Percentiles rank a stretch among this genome's conserved stretches.
These are phyloP conservation scores for Neopestalotiopsis rosae DNA, from an alignment of 2,329 filamentous ascomycete species.

Conservation along the genomic window DNA sequence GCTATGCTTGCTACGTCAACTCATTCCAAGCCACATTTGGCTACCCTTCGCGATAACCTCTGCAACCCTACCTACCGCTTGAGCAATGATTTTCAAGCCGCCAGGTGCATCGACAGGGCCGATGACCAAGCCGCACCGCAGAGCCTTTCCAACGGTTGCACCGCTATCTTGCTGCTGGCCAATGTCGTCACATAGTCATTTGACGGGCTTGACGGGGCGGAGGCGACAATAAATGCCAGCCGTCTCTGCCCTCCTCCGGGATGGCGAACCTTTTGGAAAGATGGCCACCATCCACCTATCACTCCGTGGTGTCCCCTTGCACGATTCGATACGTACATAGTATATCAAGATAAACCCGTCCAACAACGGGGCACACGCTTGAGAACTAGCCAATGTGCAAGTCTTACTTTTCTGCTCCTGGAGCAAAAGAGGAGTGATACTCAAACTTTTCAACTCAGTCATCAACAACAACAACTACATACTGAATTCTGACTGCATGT, in stretches of 20 bases:
- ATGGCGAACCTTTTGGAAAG: conserved; percentile 29
- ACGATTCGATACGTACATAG: conserved; percentile 10
- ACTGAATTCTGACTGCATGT: background rate
- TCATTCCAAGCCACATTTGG: conserved; percentile 10
- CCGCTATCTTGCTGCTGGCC: background rate
- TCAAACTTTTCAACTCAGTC: background rate
- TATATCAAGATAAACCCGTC: conserved; percentile 16
- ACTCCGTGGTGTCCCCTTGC: conserved; percentile 33
- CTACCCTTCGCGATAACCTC: conserved; percentile 11
- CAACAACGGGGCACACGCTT: background rate
- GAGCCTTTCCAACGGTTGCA: background rate
- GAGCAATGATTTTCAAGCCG: conserved; percentile 9
- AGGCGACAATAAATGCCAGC: conserved; percentile 20
- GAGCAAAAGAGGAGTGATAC: conserved; percentile 11
- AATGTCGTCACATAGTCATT: conserved; percentile 18
- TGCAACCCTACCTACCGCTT: conserved; percentile 8
- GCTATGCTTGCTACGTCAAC: background rate
- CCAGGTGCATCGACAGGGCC: background rate
- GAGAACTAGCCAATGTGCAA: conserved; percentile 14
- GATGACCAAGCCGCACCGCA: background rate
- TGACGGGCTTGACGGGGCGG: background rate
- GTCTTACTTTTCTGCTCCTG: background rate
- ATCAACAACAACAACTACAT: background rate
- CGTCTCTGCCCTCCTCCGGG: conserved; percentile 19
- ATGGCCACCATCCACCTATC: conserved; percentile 31